Conservation (phyloP, 148 eudicot genomes). For the Dysphania ambrosioides region DNA sequence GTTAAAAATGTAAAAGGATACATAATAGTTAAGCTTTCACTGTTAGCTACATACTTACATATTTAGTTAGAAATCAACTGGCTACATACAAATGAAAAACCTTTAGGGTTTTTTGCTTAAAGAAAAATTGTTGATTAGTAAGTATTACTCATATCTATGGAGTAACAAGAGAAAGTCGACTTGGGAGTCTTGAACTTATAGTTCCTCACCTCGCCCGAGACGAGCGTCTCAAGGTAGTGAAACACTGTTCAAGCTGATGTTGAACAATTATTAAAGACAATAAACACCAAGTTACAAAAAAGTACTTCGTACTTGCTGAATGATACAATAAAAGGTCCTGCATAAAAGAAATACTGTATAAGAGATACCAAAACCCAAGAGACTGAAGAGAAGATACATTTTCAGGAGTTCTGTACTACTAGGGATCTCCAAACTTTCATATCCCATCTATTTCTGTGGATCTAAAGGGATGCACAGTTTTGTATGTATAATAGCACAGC, state of each 20-base stretch:
- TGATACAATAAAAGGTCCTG: not conserved
- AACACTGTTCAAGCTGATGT: not conserved
- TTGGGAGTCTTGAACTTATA: too few species aligned
- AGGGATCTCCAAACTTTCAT: not conserved
- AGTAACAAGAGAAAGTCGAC: too few species aligned
- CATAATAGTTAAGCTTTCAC: too few species aligned
- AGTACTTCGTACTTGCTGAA: not conserved
- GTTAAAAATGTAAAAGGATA: too few species aligned
- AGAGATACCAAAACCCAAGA: not conserved
- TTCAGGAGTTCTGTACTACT: not conserved
- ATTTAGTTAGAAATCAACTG: too few species aligned
- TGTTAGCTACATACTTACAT: too few species aligned
- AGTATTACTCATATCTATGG: too few species aligned
- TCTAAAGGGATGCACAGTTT: not conserved
- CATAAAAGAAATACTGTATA: not conserved
- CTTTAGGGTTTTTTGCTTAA: too few species aligned
- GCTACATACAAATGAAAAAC: too few species aligned
- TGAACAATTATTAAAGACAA: not conserved
- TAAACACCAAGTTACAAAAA: not conserved
- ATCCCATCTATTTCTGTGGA: not conserved
- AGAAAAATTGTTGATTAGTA: too few species aligned
- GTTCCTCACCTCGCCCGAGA: too few species aligned
- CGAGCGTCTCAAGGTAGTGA: not conserved
- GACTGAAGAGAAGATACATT: too few species aligned
- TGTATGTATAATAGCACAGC: not conserved